Conservation (phyloP, 768 basidiomycete species). For the Filobasidium wieringae region DNA sequence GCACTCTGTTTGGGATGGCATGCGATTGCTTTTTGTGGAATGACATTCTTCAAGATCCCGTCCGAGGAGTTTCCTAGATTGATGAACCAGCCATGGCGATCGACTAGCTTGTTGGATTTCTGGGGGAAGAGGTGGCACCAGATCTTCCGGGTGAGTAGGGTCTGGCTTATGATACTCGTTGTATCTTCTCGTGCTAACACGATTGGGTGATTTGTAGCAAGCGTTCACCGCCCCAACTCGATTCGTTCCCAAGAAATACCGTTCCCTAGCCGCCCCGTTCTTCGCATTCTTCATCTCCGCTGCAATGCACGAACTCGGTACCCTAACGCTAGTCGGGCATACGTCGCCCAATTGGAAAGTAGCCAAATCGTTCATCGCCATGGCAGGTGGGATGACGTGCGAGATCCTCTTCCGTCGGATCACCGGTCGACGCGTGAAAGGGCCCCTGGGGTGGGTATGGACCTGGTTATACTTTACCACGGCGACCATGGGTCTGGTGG, state of each 20-base stretch:
- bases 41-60: neutral
- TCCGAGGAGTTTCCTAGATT: conserved; percentile 14
- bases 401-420: conserved; percentile 27
- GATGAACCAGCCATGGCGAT: conserved; percentile 23
- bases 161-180: too few species aligned
- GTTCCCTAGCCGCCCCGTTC: conserved; percentile 12
- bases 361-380: conserved; percentile 25
- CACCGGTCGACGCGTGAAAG: conserved; percentile 28
- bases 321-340: conserved; percentile 25
- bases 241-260: conserved; percentile 13
- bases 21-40: neutral
- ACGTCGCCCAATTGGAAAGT: conserved; percentile 18
- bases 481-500: conserved; percentile 12
- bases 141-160: conserved; percentile 9
- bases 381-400: conserved; percentile 21
- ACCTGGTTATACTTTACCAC: conserved; percentile 20
- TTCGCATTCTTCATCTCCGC: conserved; percentile 30
- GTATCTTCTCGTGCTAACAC: too few species aligned
- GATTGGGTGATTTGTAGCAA: too few species aligned
- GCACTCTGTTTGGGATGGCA: conserved; percentile 13
- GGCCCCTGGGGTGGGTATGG: conserved; percentile 28
- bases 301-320: conserved; percentile 27
- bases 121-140: conserved; percentile 38
- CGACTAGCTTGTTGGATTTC: conserved; percentile 32
- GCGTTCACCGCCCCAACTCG: conserved; percentile 23